Evolutionary conservation across 805 yeast genomes (phyloP).

Genomic region (Suhomyces emberorum): DNA sequence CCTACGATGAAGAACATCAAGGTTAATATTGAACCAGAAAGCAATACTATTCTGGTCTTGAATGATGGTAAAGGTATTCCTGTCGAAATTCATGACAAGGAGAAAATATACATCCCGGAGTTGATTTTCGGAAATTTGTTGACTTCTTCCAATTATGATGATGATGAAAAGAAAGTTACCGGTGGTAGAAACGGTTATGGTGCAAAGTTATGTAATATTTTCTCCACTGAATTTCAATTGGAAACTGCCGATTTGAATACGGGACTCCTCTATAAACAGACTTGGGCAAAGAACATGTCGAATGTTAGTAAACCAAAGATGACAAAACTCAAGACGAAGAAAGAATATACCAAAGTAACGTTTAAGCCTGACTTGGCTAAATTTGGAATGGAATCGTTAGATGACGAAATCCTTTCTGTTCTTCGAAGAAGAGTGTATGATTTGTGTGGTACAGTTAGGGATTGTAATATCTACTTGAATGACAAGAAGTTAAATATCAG

Average conservation of each 20-base stretch:
- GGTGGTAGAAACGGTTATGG: constrained; percentile 99
- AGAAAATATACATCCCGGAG: constrained; percentile 91
- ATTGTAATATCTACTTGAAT: constrained; percentile 73
- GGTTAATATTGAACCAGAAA: constrained; percentile 76
- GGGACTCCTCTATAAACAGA: constrained; percentile 67
- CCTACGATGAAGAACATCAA: constrained; percentile 82
- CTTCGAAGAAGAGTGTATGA: constrained; percentile 93
- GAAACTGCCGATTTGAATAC: constrained; percentile 81
- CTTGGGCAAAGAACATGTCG: constrained; percentile 87
- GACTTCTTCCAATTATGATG: constrained; percentile 95
- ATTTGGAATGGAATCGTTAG: constrained; percentile 82
- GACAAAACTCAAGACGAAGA: constrained; percentile 50
- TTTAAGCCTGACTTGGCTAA: constrained; percentile 84
- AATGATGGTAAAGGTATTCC: constrained; percentile 98
- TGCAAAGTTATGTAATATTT: constrained; percentile 95
- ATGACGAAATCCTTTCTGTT: constrained; percentile 78
- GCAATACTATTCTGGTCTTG: constrained; percentile 70
- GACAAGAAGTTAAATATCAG: constrained; percentile 66
- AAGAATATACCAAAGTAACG: constrained; percentile 81
- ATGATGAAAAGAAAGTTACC: constrained; percentile 89
- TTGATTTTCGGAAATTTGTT: constrained; percentile 91
- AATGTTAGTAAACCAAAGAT: constrained; percentile 74
- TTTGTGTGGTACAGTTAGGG: constrained; percentile 88
- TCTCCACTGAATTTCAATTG: constrained; percentile 79
- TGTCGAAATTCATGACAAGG: constrained; percentile 87